Conservation (phyloP, 148 eudicot genomes). For the Rhododendron henanense region DNA sequence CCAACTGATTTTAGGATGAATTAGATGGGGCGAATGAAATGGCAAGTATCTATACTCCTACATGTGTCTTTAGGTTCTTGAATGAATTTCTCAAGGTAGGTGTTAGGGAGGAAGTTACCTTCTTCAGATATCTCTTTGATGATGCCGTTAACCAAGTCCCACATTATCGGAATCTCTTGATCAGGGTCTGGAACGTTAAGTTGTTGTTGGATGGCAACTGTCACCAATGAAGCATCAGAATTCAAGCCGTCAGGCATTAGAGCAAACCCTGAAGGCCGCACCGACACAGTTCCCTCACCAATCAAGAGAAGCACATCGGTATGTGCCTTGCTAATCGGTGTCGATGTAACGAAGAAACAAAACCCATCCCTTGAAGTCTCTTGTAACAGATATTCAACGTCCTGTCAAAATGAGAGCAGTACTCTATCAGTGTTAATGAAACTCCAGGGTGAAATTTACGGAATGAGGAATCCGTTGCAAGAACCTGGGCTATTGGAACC, state of each 20-base stretch:
- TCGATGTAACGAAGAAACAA: neutral
- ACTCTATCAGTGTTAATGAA: neutral
- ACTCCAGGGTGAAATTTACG: neutral
- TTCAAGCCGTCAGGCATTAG: neutral
- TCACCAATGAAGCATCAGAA: neutral
- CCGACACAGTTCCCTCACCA: neutral
- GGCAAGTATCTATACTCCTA: neutral
- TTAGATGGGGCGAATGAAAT: neutral
- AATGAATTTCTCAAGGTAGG: neutral
- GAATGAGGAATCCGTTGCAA: neutral
- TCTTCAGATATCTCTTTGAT: neutral
- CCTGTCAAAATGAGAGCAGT: neutral
- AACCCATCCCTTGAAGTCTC: slow-evolving; percentile 7
- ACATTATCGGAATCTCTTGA: neutral
- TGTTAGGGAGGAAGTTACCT: neutral
- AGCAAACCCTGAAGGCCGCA: slow-evolving; percentile 6
- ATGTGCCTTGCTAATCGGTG: neutral
- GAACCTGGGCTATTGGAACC: neutral
- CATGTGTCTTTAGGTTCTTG: neutral
- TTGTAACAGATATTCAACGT: neutral
- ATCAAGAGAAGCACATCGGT: neutral
- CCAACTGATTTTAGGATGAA: neutral
- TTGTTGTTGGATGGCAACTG: neutral
- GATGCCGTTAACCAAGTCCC: neutral
- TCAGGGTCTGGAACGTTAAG: neutral